These are phyloP conservation scores for Colletotrichum tamarilloi DNA, from an alignment of 2,329 filamentous ascomycete genomes.

Conservation along the genomic window DNA sequence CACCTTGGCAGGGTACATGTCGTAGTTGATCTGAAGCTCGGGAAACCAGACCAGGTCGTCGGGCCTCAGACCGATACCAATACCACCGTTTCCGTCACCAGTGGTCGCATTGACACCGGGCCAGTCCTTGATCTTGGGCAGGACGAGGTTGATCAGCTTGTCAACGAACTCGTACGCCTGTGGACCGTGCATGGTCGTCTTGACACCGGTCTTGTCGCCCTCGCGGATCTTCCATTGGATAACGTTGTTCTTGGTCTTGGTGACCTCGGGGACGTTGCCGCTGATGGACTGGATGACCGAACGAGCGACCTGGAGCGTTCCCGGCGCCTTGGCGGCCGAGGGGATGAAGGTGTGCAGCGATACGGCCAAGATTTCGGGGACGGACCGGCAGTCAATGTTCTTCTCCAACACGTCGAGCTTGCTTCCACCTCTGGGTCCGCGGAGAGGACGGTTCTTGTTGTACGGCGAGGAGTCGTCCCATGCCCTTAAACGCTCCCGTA, in stretches of 20 bases:
- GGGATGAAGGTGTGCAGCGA: constrained; percentile 84
- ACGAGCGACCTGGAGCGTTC: constrained; percentile 83
- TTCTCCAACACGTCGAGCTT: constrained; percentile 78
- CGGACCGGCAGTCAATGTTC: constrained; percentile 82
- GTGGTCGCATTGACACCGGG: constrained; percentile 72
- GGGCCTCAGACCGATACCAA: constrained; percentile 82
- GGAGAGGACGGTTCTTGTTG: constrained; percentile 88
- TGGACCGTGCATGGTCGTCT: constrained; percentile 81
- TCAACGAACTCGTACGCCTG: constrained; percentile 91
- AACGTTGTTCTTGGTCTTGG: constrained; percentile 76
- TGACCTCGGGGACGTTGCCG: constrained; percentile 77
- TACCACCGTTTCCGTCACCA: constrained; percentile 89
- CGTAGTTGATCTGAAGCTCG: constrained; percentile 94
- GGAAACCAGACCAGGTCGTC: constrained; percentile 87
- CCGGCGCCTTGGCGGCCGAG: constrained; percentile 75
- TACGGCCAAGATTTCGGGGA: constrained; percentile 84
- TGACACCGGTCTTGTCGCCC: constrained; percentile 79
- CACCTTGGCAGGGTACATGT: constrained; percentile 69
- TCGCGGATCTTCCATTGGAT: constrained; percentile 79
- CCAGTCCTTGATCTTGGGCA: constrained; percentile 98
- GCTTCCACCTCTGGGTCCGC: constrained; percentile 84
- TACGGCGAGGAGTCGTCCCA: constrained; percentile 96
- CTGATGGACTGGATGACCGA: constrained; percentile 89
- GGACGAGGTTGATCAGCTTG: constrained; percentile 88
- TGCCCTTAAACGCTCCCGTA: constrained; percentile 75